A percentile compares a stretch with the other conserved stretches of the same genome.
phyloP scores from a whole-genome alignment of 2,329 filamentous ascomycete genomes.

The Scytalidium lignicola region DNA sequence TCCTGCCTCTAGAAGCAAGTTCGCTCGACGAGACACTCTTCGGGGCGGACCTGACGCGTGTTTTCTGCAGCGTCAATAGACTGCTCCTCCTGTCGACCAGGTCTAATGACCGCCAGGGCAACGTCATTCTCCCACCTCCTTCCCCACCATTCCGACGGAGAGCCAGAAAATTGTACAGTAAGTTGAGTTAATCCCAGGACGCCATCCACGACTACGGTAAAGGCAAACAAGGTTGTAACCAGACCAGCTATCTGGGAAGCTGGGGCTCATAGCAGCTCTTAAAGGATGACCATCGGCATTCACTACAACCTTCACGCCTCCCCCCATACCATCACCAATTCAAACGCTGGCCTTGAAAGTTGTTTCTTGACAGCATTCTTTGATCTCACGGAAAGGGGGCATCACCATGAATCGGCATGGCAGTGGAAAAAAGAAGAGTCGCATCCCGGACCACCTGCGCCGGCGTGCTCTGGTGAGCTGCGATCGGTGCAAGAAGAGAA shows the following conservation, averaged over 20 bases:
- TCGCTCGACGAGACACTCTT: background rate
- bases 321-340: background rate
- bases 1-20: background rate
- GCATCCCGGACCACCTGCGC: conserved; percentile 30
- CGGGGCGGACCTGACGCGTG: background rate
- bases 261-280: background rate
- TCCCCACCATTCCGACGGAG: background rate
- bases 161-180: background rate
- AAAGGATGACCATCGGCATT: background rate
- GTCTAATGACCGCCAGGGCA: background rate
- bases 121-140: background rate
- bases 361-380: too few relatives aligned
- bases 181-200: too few relatives aligned
- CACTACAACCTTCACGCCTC: background rate
- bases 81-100: background rate
- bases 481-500: conserved; percentile 32
- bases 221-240: too few relatives aligned
- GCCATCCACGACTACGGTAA: too few relatives aligned
- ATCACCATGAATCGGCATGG: background rate
- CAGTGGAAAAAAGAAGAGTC: conserved; percentile 22
- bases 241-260: background rate
- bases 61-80: background rate
- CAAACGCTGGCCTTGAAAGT: too few relatives aligned
- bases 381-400: too few relatives aligned
- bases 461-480: conserved; percentile 31